These are phyloP conservation scores for Leccinum truebloodii DNA, from an alignment of 768 basidiomycete species.

Conservation along the genomic window DNA sequence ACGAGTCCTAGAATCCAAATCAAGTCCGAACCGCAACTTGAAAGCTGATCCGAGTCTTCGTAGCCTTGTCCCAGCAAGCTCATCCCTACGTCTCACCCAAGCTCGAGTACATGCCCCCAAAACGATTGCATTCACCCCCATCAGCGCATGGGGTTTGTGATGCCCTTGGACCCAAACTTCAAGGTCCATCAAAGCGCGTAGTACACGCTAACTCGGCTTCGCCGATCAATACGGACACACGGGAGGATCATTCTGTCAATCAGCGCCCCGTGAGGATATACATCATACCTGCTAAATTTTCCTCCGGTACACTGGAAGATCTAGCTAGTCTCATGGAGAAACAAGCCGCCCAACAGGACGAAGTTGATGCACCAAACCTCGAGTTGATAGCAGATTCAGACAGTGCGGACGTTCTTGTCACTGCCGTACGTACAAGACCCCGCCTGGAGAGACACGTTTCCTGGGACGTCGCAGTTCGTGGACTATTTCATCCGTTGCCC, in stretches of 20 bases:
- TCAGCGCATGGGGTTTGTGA: background rate
- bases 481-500: background rate
- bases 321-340: constrained; percentile 31
- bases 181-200: constrained; percentile 15
- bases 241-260: constrained; percentile 5
- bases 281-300: constrained; percentile 37
- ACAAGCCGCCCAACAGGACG: background rate
- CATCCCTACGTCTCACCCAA: background rate
- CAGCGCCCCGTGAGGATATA: constrained; percentile 22
- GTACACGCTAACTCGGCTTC: constrained; percentile 1
- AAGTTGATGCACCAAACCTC: constrained; percentile 19
- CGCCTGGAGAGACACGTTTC: constrained; percentile 70
- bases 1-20: background rate
- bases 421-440: constrained; percentile 62
- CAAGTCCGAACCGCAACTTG: background rate
- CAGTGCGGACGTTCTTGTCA: constrained; percentile 66
- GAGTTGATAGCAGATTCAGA: constrained; percentile 41
- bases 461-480: constrained; percentile 65
- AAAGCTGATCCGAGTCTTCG: background rate
- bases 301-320: constrained; percentile 18
- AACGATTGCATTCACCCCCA: constrained; percentile 12
- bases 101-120: constrained; percentile 13
- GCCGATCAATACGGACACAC: constrained; percentile 4
- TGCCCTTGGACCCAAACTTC: background rate
- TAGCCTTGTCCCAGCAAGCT: background rate